Conservation (phyloP, 208 protist genomes). For the Herpetomonas muscarum region DNA sequence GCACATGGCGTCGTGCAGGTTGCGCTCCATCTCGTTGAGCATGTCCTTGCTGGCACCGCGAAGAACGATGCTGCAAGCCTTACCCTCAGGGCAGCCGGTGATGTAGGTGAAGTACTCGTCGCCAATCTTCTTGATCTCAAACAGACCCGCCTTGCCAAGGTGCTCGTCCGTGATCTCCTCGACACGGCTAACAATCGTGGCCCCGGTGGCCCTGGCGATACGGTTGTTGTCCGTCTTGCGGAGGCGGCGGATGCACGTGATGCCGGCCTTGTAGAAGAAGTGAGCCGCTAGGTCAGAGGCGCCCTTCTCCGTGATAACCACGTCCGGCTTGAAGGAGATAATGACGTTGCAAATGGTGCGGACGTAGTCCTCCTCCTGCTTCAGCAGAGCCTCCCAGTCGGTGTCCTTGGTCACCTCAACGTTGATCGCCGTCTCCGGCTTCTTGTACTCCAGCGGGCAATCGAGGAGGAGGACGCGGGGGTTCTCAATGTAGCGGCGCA, state of each 20-base stretch:
- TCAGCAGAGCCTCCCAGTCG: slow-evolving; percentile 96
- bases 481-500: slow-evolving; percentile 98
- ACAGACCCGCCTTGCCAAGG: slow-evolving; percentile 97
- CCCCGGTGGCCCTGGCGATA: slow-evolving; percentile 97
- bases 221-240: slow-evolving; percentile 99
- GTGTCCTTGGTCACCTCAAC: slow-evolving; percentile 97
- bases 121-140: slow-evolving; percentile 99
- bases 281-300: slow-evolving; percentile 98
- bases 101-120: slow-evolving; percentile 99
- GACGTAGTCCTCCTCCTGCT: slow-evolving; percentile 99
- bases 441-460: slow-evolving; percentile 99
- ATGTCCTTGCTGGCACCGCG: slow-evolving; percentile 99
- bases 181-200: slow-evolving; percentile 97
- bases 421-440: slow-evolving; percentile 98
- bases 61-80: slow-evolving; percentile 99
- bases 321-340: slow-evolving; percentile 98
- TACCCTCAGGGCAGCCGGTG: slow-evolving; percentile 96
- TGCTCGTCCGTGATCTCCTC: slow-evolving; percentile 97
- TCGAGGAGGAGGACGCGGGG: slow-evolving; percentile 99
- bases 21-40: slow-evolving; percentile 99
- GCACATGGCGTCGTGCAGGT: slow-evolving; percentile 99
- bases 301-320: slow-evolving; percentile 99
- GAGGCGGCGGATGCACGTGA: slow-evolving; percentile 98
- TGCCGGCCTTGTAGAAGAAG: slow-evolving; percentile 96
- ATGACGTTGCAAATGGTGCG: slow-evolving; percentile 97